These are phyloP conservation scores for Cryptococcus sp. DNA, from an alignment of 1,284 basidiomycete species.

Conservation along the genomic window DNA sequence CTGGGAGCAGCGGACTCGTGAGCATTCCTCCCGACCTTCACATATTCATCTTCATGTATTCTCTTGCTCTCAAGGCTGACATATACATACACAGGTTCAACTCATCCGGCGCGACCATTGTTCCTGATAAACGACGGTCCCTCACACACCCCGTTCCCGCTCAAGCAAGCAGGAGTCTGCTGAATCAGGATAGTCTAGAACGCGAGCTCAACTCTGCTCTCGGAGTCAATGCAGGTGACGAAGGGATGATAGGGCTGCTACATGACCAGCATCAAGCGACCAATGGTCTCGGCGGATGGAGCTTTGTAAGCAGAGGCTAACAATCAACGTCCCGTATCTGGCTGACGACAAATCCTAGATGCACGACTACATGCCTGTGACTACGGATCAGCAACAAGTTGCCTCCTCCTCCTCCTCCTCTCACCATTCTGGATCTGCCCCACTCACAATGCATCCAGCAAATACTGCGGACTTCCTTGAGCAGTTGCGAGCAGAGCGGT, in stretches of 20 bases:
- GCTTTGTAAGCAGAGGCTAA: slow-evolving; percentile 14
- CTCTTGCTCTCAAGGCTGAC: not conserved
- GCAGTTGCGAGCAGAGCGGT: not conserved
- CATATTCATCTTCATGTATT: not conserved
- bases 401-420: no score
- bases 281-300: slow-evolving; percentile 9
- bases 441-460: not conserved
- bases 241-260: slow-evolving; percentile 24
- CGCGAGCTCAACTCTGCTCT: slow-evolving; percentile 14
- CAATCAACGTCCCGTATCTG: not conserved
- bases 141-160: not conserved
- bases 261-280: slow-evolving; percentile 13
- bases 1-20: slow-evolving; percentile 11
- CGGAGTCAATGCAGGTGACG: slow-evolving; percentile 15
- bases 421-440: not conserved
- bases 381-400: no score
- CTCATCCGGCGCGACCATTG: slow-evolving; percentile 24
- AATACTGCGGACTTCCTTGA: not conserved
- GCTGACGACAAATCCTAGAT: slow-evolving; percentile 5
- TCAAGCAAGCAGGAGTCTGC: slow-evolving; percentile 5
- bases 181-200: slow-evolving; percentile 10
- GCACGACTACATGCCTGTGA: slow-evolving; percentile 4
- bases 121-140: slow-evolving; percentile 16
- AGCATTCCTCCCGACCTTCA: not conserved
- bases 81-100: slow-evolving; percentile 15